Percentiles rank a stretch among this genome's conserved stretches.
Evolutionary conservation across 192 early-diverging fungal genomes (phyloP).

Genomic region (Umbelopsis sp.): DNA sequence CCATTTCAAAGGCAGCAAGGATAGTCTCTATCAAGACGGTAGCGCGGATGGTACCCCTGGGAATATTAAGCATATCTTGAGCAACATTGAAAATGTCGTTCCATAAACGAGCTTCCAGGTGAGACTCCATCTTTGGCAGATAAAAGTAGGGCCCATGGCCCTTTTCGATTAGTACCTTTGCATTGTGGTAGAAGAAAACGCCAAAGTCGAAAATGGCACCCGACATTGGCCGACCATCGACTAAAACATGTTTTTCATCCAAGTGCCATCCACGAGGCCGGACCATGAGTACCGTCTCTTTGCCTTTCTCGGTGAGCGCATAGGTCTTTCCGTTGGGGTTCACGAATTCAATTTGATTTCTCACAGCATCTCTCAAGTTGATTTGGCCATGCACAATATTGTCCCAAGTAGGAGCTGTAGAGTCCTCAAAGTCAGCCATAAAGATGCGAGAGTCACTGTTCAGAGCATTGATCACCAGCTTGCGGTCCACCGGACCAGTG

Average conservation of each 20-base stretch:
- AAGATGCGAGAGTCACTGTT: conserved; percentile 93
- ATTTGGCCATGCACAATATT: conserved; percentile 87
- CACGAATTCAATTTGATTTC: conserved; percentile 82
- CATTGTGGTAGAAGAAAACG: conserved; percentile 99
- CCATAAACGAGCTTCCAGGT: conserved; percentile 97
- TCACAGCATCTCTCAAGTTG: conserved; percentile 94
- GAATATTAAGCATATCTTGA: conserved; percentile 87
- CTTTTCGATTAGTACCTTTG: conserved; percentile 72
- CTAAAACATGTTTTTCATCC: conserved; percentile 92
- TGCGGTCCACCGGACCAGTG: conserved; percentile 96
- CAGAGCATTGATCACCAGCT: conserved; percentile 99
- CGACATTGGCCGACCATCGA: conserved; percentile 90
- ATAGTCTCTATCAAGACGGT: conserved; percentile 99
- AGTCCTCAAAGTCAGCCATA: conserved; percentile 99
- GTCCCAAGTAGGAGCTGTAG: conserved; percentile 95
- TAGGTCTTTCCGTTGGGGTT: conserved; percentile 94
- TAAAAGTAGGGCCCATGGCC: conserved; percentile 99
- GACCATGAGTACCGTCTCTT: conserved; percentile 66
- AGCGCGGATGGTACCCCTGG: conserved; percentile 94
- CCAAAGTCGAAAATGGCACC: conserved; percentile 99
- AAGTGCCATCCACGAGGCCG: conserved; percentile 99
- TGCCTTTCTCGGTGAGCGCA: conserved; percentile 86
- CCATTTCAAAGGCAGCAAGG: conserved; percentile 97
- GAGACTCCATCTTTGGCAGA: conserved; percentile 98
- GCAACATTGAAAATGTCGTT: conserved; percentile 98